Evolutionary conservation across 768 basidiomycete species (phyloP), one percentile per base, ranked within the genome.

Genomic region (Tylopilus cervinicoccineus): DNA sequence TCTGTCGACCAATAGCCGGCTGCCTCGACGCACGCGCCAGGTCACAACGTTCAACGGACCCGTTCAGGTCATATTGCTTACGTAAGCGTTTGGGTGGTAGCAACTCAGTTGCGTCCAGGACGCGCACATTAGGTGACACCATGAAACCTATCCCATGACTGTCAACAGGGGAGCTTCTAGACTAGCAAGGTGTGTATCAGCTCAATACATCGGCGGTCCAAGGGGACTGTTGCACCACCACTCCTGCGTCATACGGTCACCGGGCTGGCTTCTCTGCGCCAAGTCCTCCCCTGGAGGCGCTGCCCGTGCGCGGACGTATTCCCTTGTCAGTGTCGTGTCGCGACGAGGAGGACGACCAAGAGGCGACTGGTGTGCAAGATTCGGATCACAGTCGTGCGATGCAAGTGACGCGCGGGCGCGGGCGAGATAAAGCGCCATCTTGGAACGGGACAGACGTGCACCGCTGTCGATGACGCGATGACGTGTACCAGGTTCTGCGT

Each of bases 391-490:
- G 14, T 24, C 12, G 20, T 45, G 50, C 48, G 22, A 43, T 47
- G 50, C 53, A 31, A 37, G 13, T 42, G 32, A 31, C 20, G 34
- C n/a, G n/a, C n/a, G n/a, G n/a, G n/a, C n/a, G n/a, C n/a, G n/a
- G n/a, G n/a, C n/a, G n/a, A n/a, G n/a, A n/a, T n/a, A n/a, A n/a
- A n/a, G n/a, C n/a, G n/a, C n/a, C n/a, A n/a, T n/a, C n/a, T n/a
- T 12, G 34, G 12, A 36, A 11, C 4, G 12, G 34, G 34, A 1
- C 20, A 36, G 19, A 36, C 20, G 13, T 9, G 39, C 33, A 33
- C 31, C 48, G 42, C 52, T 47, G 41, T 47, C 52, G 38, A 54
- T 50, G 57, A 47, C 29, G 23, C 56, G 38, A 55, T 51, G 47
- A 45, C 26, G 27, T 44, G 31, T 36, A n/a, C n/a, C n/a, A n/a